These are phyloP conservation scores for Irpex lacteus DNA, from an alignment of 1,284 basidiomycete genomes.

Conservation along the genomic window DNA sequence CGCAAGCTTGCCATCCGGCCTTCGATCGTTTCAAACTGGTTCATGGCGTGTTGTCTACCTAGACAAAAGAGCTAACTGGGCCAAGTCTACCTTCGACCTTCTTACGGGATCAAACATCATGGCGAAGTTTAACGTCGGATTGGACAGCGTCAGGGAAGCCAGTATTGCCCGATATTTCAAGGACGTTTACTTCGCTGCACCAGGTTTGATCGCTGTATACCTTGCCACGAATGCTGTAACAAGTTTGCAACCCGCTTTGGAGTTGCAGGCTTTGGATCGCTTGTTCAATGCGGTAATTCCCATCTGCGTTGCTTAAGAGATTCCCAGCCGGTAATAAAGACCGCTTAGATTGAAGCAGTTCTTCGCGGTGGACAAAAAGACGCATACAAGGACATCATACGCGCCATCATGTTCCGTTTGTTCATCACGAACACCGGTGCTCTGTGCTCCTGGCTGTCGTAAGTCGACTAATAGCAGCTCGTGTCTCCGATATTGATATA, in stretches of 20 bases:
- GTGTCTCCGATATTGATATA: background rate
- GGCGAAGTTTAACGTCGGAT: background rate
- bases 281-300: background rate
- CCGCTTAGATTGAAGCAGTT: background rate
- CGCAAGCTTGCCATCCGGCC: background rate
- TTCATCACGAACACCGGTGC: background rate
- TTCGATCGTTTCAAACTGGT: background rate
- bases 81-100: background rate
- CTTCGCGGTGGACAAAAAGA: background rate
- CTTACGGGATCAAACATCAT: background rate
- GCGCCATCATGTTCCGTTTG: background rate
- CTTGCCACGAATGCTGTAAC: background rate
- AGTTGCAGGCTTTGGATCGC: background rate
- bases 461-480: background rate
- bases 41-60: background rate
- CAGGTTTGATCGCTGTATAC: background rate
- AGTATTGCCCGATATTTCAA: background rate
- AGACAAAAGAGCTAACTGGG: background rate
- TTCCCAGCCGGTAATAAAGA: background rate
- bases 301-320: background rate
- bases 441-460: background rate
- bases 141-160: background rate
- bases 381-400: background rate
- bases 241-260: background rate
- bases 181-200: slow-evolving; percentile 1